Base-by-base conservation (phyloP, 2,329 filamentous ascomycete genomes). In the Hypoxylon sp. region DNA sequence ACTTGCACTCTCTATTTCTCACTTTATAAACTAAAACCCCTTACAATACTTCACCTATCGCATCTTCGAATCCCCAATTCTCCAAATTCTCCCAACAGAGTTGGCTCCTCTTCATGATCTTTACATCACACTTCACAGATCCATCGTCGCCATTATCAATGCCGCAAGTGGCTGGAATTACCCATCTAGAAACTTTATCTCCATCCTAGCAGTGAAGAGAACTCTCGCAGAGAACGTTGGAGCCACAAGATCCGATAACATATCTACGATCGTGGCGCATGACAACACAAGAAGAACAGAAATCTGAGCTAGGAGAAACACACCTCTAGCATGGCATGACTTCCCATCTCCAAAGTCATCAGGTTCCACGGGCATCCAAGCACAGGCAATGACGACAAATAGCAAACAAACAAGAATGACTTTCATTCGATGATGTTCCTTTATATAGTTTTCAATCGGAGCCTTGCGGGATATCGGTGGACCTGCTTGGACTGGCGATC, bases 361-460 rank as follows among this genome's bases (percentile, higher is more conserved):
- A 46, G 70, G 66, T 59, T 69, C 44, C 10, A 59, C 26, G 44
- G 63, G 46, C 70, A 35, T 65, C 65, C 69, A 46, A 50, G 53
- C 66, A 55, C 71, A 66, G 63, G 71, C 73, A 55, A 83, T 78
- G 75, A 75, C 72, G 70, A 76, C 72, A 74, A 69, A 54, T 48
- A 69, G 64, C 59, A 51, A 50, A 69, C 13, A 9, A 26, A 59
- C 68, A 75, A 75, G 74, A 74, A 72, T 61, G 71, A 57, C 14
- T 8, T 35, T 63, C 70, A 55, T 74, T 75, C 70, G 62, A 69
- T 79, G 78, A 78, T 39, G 60, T 50, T 46, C 59, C 46, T 57
- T 6, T 24, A 74, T n/a, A 74, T 85, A 85, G 84, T 86, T 85
- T 85, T 85, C 84, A 85, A 85, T 83, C 84, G 80, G 83, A 86